Conservation (phyloP, 345 rosid species). For the Camelina hispida region DNA sequence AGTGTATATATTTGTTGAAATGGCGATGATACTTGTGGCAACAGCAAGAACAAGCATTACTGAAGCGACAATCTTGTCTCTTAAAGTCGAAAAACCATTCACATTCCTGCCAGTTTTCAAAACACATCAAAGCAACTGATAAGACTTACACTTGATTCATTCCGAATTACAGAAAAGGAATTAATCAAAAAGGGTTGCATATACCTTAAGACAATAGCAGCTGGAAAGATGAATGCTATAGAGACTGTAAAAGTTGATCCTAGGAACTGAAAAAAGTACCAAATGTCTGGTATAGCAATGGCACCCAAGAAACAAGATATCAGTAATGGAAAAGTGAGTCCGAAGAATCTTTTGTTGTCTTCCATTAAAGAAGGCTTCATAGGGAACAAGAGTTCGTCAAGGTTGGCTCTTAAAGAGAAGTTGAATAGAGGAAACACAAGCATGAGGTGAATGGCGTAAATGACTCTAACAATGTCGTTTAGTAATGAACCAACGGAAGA, state of each 20-base stretch:
- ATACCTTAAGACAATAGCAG: slow-evolving; percentile 76
- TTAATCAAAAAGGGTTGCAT: not conserved
- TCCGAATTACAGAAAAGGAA: not conserved
- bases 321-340: slow-evolving; percentile 55
- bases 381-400: slow-evolving; percentile 74
- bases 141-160: not conserved
- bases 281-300: slow-evolving; percentile 72
- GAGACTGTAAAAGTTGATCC: slow-evolving; percentile 88
- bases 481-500: slow-evolving; percentile 57
- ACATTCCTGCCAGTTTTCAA: slow-evolving; percentile 45
- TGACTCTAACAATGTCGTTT: slow-evolving; percentile 65
- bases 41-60: slow-evolving; percentile 50
- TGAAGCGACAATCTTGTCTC: slow-evolving; percentile 50
- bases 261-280: slow-evolving; percentile 83
- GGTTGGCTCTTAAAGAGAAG: slow-evolving; percentile 72
- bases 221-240: slow-evolving; percentile 88
- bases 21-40: slow-evolving; percentile 52
- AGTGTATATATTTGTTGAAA: slow-evolving; percentile 46
- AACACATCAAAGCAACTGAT: not conserved
- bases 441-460: slow-evolving; percentile 82
- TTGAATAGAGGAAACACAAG: slow-evolving; percentile 84
- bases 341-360: slow-evolving; percentile 61
- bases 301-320: slow-evolving; percentile 59
- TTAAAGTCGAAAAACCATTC: slow-evolving; percentile 50
- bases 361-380: slow-evolving; percentile 45